Base-by-base conservation (phyloP, 1,139 yeast genomes). In the Geotrichum cucujoidarum region DNA sequence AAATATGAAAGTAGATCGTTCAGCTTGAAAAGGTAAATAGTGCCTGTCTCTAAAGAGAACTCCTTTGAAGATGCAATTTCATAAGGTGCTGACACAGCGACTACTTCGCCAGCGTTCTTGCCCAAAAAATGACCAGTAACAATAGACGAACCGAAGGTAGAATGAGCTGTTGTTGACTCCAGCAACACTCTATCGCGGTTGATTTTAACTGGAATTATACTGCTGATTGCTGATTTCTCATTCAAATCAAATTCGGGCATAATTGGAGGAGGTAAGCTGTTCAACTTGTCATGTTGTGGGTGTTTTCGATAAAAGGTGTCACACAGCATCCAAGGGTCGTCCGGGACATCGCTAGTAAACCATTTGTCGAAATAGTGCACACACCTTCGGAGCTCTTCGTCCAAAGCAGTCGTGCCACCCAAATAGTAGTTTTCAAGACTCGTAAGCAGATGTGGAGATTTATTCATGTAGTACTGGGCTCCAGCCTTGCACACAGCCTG, bases 351-450 rank as follows among this genome's bases (percentile, higher is more conserved):
- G 5, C 60, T 49, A 1, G 55, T 57, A 51, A 77, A 68, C 81
- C 81, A 77, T 0, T 40, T 24, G 14, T 67, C 54, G 29, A 77
- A 55, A 4, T 60, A 60, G 2, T 59, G 53, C 8, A 70, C 18
- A 51, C 83, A 78, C 20, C 55, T 58, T 6, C 63, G 53, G 2
- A 71, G 63, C 1, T 77, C 66, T 38, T 60, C 56, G 2, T 69
- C 61, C 49, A 77, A 71, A 42, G 77, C 81, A 18, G 68, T 65
- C 5, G 76, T 48, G 0, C 83, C 83, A 1, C 83, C 83, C 39
- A 73, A 65, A 50, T 64, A 75, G 52, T 78, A 78, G 22, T 63
- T 65, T 42, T 75, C 78, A 11, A 78, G 47, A 2, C 68, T 53
- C 17, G 69, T 68, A 35, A 64, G 65, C 33, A 75, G 56, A 10